phyloP scores from a whole-genome alignment of 2,329 filamentous ascomycete species.

The Cladosporium sp. region DNA sequence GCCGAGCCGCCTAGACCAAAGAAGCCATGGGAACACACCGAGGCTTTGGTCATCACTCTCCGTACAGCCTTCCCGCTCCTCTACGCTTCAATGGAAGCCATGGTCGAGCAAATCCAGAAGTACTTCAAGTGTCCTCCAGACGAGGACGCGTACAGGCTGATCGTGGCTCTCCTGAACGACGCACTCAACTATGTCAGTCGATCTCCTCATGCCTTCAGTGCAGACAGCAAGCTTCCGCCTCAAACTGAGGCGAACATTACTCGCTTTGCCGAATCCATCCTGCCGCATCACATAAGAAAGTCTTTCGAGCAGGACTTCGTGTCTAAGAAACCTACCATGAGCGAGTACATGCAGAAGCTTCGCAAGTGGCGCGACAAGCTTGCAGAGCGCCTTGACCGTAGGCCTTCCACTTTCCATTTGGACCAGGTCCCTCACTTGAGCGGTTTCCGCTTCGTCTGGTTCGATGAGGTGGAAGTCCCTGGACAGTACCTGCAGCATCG shows the following conservation, averaged over 20 bases:
- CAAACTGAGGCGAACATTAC: conserved; percentile 96
- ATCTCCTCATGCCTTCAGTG: conserved; percentile 78
- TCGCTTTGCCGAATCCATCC: conserved; percentile 90
- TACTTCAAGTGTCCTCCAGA: conserved; percentile 98
- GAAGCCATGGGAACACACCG: conserved; percentile 92
- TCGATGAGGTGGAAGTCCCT: conserved; percentile 96
- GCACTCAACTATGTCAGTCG: conserved; percentile 87
- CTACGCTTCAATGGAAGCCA: conserved; percentile 97
- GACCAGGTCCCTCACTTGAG: conserved; percentile 86
- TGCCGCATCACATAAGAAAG: conserved; percentile 90
- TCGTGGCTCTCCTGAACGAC: conserved; percentile 96
- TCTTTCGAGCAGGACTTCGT: conserved; percentile 99
- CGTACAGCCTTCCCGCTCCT: conserved; percentile 96
- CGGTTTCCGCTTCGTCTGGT: conserved; percentile 96
- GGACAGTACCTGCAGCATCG: conserved; percentile 96
- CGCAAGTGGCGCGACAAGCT: conserved; percentile 96
- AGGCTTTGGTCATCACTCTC: conserved; percentile 89
- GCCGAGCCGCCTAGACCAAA: conserved; percentile 50
- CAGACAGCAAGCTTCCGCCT: conserved; percentile 81
- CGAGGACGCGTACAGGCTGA: conserved; percentile 94
- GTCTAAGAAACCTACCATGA: conserved; percentile 90
- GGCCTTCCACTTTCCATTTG: conserved; percentile 66
- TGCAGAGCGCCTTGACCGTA: conserved; percentile 90
- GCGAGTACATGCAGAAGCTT: conserved; percentile 95
- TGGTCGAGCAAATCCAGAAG: conserved; percentile 98